Conservation (phyloP, 495 filamentous ascomycete genomes). For the Wilcoxina mikolae region DNA sequence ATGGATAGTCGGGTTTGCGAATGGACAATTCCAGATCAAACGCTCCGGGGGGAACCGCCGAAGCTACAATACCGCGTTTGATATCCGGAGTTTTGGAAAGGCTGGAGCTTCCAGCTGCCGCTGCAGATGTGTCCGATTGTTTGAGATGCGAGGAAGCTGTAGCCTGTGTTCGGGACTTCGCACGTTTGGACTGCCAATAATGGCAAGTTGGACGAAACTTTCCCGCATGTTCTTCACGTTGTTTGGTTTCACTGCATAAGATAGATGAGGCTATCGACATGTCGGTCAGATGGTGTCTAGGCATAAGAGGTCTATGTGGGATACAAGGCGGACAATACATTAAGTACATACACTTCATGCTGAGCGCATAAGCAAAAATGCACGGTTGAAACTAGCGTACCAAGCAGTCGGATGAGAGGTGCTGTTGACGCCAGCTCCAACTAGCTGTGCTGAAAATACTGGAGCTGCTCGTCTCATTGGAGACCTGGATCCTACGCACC, state of each 20-base stretch:
- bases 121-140: not conserved
- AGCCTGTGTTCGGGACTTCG: not conserved
- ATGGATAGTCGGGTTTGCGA: not conserved
- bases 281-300: not conserved
- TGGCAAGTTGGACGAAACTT: not conserved
- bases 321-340: not conserved
- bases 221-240: not conserved
- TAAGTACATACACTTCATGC: not conserved
- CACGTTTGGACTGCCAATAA: conserved; percentile 3
- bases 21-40: not conserved
- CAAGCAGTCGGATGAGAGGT: conserved; percentile 3
- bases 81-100: not conserved
- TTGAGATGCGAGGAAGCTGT: not conserved
- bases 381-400: conserved; percentile 4
- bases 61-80: not conserved
- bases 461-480: conserved; percentile 7
- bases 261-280: not conserved
- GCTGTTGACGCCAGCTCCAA: conserved; percentile 7
- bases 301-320: not conserved
- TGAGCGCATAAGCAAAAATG: conserved; percentile 5
- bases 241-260: conserved; percentile 5
- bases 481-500: not conserved
- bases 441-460: conserved; percentile 9
- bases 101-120: not conserved
- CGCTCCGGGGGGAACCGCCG: not conserved